Base-by-base conservation (phyloP, 768 basidiomycete species). In the Calocera viscosa region DNA sequence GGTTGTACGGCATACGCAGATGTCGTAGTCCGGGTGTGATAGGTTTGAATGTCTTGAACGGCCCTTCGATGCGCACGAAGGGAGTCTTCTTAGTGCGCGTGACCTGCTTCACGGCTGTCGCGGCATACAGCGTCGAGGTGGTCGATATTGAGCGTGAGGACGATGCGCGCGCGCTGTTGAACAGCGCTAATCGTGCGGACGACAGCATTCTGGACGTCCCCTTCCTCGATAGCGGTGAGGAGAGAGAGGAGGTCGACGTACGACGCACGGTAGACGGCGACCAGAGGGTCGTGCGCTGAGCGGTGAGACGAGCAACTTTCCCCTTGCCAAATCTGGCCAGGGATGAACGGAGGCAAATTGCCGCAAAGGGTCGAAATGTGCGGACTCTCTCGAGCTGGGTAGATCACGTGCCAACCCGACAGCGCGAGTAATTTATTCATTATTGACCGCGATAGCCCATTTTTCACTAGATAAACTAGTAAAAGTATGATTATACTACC, bases 21-120 rank as follows among this genome's bases (percentile, higher is more conserved):
- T 96, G 93, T 40, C 95, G 91, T 38, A 93, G 82, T 70, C 88
- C 85, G 1, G 92, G 92, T 0, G 90, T 85, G 66, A 92, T 80
- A 71, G 93, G 92, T 73, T 94, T 92, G 79, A 90, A 94, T 24
- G 87, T 91, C 78, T 94, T 94, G 82, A 86, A 92, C 66, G 87
- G 78, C n/a, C 40, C 40, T 10, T 38, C 35, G 26, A 65, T 40
- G 2, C 39, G 38, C 8, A 41, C 22, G 26, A 65, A 32, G 24
- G 64, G 64, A 8, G 64, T 2, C 14, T 30, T 40, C 41, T 43
- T 41, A 22, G 64, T 7, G 5, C 7, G 11, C 32, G 12, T 14
- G 7, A 40, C 19, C 35, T 64, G 19, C 64, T 60, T 32, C 30
- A 30, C 30, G 53, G 53, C 30, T 22, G 30, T 32, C 22, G 53